Evolutionary conservation across 441 rosid genomes (phyloP).

Genomic region (California macrophylla): DNA sequence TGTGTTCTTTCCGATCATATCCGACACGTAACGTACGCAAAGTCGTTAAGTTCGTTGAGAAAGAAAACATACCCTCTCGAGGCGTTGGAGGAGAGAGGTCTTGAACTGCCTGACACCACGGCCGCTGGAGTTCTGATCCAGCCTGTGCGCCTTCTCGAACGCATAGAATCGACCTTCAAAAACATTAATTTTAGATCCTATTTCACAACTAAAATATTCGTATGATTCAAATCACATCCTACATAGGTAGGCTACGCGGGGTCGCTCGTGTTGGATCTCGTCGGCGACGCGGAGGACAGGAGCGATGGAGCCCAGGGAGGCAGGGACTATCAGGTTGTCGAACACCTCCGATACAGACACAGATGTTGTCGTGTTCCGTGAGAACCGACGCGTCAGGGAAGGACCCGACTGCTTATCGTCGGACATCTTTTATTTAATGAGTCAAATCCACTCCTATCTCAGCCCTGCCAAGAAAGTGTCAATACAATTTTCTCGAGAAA

Average conservation of each 20-base stretch:
- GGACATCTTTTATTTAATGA: not conserved
- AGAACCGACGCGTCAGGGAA: slow-evolving; percentile 60
- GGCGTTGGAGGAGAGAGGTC: slow-evolving; percentile 54
- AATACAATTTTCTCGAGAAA: not conserved
- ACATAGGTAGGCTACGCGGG: slow-evolving; percentile 96
- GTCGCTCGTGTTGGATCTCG: slow-evolving; percentile 85
- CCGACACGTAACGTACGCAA: too few relatives aligned
- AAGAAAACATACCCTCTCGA: slow-evolving; percentile 43
- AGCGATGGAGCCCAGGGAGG: slow-evolving; percentile 73
- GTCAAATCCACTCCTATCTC: not conserved
- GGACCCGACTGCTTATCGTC: not conserved
- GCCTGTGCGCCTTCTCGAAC: slow-evolving; percentile 64
- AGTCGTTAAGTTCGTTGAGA: not conserved
- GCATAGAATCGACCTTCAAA: slow-evolving; percentile 57
- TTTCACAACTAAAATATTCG: too few relatives aligned
- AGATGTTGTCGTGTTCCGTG: slow-evolving; percentile 54
- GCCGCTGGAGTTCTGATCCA: slow-evolving; percentile 58
- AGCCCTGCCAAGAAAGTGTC: too few relatives aligned
- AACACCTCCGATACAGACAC: slow-evolving; percentile 41
- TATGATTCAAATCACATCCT: too few relatives aligned
- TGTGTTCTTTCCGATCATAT: too few relatives aligned
- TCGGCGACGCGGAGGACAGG: slow-evolving; percentile 84
- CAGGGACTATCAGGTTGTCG: slow-evolving; percentile 84
- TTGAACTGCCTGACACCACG: slow-evolving; percentile 77
- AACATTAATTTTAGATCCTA: too few relatives aligned